phyloP scores from a whole-genome alignment of 2,329 filamentous ascomycete species.

The Hymenoscyphus albidus region DNA sequence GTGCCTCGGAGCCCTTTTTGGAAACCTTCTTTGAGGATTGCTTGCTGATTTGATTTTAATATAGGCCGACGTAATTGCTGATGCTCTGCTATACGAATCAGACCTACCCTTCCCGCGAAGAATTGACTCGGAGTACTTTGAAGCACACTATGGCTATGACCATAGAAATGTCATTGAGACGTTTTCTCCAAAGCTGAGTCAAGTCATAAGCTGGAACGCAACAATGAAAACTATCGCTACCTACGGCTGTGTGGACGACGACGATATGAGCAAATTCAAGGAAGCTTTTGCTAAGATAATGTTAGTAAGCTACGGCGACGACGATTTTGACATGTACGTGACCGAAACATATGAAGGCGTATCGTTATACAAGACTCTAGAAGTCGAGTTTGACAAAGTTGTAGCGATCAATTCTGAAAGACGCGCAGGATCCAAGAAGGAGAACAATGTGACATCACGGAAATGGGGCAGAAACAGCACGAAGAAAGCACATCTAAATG shows the following conservation, averaged over 20 bases:
- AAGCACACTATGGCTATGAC: background rate
- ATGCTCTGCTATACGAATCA: background rate
- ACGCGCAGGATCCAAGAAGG: background rate
- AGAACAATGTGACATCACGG: background rate
- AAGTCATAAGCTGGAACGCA: background rate
- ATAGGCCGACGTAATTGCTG: background rate
- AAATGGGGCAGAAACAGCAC: background rate
- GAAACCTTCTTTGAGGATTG: background rate
- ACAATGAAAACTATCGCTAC: background rate
- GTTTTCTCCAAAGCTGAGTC: background rate
- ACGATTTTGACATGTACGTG: background rate
- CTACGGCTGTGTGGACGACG: background rate
- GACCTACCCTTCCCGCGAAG: background rate
- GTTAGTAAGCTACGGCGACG: background rate
- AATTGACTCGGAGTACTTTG: background rate
- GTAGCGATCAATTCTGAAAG: background rate
- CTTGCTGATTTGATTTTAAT: background rate
- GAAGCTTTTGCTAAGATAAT: background rate
- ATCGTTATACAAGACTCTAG: background rate
- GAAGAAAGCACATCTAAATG: background rate
- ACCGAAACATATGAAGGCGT: background rate
- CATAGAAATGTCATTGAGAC: background rate
- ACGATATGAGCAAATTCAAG: background rate
- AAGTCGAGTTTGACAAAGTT: background rate
- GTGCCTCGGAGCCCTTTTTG: background rate